A percentile compares a stretch with the other conserved stretches of the same genome.
Conservation (phyloP, 2,329 filamentous ascomycete genomes). For the Drechslera avenae region DNA sequence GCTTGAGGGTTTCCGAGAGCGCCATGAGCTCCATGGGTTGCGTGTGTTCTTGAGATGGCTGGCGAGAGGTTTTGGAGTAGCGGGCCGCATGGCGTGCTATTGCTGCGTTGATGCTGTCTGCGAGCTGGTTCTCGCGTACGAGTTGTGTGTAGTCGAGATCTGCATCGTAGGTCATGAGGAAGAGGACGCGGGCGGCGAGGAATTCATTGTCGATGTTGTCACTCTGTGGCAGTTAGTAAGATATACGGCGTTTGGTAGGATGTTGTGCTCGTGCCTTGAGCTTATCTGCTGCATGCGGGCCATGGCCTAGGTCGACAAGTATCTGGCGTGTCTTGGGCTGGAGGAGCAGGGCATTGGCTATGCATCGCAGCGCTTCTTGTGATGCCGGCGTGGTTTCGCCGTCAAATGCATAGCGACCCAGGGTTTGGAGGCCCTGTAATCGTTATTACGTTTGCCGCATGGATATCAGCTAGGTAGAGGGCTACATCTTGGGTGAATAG, state of each 20-base stretch:
- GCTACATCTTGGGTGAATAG: slow-evolving; percentile 81
- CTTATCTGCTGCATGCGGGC: slow-evolving; percentile 69
- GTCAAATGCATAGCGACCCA: slow-evolving; percentile 76
- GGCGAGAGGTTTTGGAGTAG: slow-evolving; percentile 50
- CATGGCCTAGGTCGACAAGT: slow-evolving; percentile 73
- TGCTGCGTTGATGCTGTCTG: slow-evolving; percentile 70
- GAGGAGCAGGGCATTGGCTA: slow-evolving; percentile 84
- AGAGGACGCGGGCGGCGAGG: slow-evolving; percentile 76
- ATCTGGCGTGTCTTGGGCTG: slow-evolving; percentile 70
- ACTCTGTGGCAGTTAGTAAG: slow-evolving; percentile 49
- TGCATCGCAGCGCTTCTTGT: slow-evolving; percentile 76
- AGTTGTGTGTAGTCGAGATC: slow-evolving; percentile 69
- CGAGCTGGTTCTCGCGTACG: slow-evolving; percentile 69
- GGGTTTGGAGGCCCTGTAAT: slow-evolving; percentile 71
- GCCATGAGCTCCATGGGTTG: slow-evolving; percentile 77
- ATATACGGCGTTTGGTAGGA: no score
- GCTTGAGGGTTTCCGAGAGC: slow-evolving; percentile 80
- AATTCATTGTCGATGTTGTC: slow-evolving; percentile 86
- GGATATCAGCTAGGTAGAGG: not conserved
- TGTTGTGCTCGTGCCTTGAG: slow-evolving; percentile 59
- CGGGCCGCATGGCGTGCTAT: slow-evolving; percentile 66
- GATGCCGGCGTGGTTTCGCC: slow-evolving; percentile 63
- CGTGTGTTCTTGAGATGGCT: slow-evolving; percentile 31
- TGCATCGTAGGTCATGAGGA: slow-evolving; percentile 78
- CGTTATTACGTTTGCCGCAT: slow-evolving; percentile 11